These are phyloP conservation scores for Podosphaera aphanis DNA, from an alignment of 2,329 filamentous ascomycete genomes.

Conservation along the genomic window DNA sequence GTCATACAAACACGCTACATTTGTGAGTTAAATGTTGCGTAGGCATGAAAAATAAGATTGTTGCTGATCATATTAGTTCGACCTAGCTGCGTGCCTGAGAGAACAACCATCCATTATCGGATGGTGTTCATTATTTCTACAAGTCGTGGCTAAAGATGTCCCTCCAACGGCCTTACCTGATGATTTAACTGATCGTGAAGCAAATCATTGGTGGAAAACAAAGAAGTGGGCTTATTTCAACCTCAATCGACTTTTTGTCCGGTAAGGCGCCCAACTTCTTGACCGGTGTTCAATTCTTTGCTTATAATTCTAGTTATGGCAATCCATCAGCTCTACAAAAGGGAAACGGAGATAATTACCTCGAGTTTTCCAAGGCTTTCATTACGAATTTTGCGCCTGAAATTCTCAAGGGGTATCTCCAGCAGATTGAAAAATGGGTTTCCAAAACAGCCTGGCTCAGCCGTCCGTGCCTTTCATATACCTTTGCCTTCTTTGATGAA, in stretches of 20 bases:
- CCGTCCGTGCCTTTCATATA: conserved; percentile 81
- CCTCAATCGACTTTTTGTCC: conserved; percentile 80
- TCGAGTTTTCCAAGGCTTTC: conserved; percentile 73
- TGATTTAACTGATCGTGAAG: conserved; percentile 62
- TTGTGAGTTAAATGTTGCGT: conserved; percentile 32
- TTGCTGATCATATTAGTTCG: conserved; percentile 39
- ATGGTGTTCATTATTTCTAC: conserved; percentile 90
- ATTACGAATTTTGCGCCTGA: conserved; percentile 80
- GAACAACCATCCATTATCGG: conserved; percentile 67
- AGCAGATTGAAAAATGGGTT: conserved; percentile 94
- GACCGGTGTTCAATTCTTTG: neutral
- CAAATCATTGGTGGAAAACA: conserved; percentile 97
- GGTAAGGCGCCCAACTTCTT: conserved; percentile 25
- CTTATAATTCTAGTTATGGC: conserved; percentile 43
- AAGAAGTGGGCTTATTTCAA: conserved; percentile 99
- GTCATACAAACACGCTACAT: conserved; percentile 94
- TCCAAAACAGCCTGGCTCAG: conserved; percentile 85
- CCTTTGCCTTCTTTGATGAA: conserved; percentile 84
- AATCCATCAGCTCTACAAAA: conserved; percentile 58
- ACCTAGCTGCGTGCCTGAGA: conserved; percentile 56
- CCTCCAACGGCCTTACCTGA: conserved; percentile 60
- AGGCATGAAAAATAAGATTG: conserved; percentile 4
- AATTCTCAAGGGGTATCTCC: conserved; percentile 83
- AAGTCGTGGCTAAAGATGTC: conserved; percentile 64
- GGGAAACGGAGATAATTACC: conserved; percentile 51